Conservation (phyloP, 176 grass and related monocot genomes). For the Cocos nucifera region DNA sequence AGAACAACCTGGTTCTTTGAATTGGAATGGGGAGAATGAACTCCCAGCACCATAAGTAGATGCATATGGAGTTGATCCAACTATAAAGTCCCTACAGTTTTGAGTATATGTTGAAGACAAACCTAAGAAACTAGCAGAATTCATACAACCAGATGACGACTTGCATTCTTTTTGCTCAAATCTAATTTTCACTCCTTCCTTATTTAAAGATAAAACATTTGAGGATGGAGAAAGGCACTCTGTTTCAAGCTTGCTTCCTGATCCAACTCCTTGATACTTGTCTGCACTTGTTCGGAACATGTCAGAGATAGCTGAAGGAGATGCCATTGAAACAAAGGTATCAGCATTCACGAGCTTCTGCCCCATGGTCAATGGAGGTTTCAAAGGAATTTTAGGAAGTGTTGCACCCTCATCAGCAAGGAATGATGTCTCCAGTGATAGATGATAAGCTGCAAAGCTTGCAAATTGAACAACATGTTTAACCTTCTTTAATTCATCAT, state of each 20-base stretch:
- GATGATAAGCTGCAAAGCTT: conserved; percentile 87
- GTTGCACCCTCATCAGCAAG: conserved; percentile 77
- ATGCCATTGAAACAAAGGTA: conserved; percentile 12
- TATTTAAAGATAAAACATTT: conserved; percentile 25
- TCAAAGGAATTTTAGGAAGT: conserved; percentile 34
- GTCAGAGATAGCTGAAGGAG: conserved; percentile 16
- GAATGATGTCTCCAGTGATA: conserved; percentile 73
- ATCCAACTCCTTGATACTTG: conserved; percentile 29
- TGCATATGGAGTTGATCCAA: conserved; percentile 15
- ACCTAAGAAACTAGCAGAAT: conserved; percentile 10
- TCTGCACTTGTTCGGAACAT: conserved; percentile 20
- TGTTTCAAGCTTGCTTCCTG: conserved; percentile 20
- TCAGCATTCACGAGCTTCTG: conserved; percentile 26
- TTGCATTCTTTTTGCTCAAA: conserved; percentile 27
- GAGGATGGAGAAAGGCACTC: conserved; percentile 12
- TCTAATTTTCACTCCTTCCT: conserved; percentile 15
- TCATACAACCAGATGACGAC: conserved; percentile 13
- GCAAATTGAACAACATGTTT: conserved; percentile 59
- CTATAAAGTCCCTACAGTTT: conserved; percentile 3
- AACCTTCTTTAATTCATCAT: conserved; percentile 72
- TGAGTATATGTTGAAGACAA: conserved; percentile 18
- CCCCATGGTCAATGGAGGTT: conserved; percentile 6
- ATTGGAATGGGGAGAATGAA: background rate
- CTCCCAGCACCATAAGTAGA: background rate
- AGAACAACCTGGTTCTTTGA: background rate